Percentiles rank a stretch among this genome's conserved stretches.
Evolutionary conservation across 2,329 filamentous ascomycete genomes (phyloP).

Genomic region (Penicillium sclerotiorum): DNA sequence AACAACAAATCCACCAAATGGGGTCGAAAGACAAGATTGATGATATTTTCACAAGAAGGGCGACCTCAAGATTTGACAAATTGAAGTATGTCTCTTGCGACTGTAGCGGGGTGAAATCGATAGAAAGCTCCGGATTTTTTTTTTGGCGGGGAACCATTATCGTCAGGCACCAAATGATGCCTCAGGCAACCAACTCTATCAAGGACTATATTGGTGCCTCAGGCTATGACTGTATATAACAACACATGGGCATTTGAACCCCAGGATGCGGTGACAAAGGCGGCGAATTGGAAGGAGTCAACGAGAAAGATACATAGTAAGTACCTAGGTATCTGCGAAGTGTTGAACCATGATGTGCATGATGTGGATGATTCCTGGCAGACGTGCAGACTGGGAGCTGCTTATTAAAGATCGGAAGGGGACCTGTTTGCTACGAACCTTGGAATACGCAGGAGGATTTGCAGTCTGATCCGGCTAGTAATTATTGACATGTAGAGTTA

Average conservation of each 20-base stretch:
- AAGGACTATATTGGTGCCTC: background rate
- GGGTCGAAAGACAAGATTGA: too few relatives aligned
- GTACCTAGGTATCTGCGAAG: too few relatives aligned
- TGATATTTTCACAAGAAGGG: too few relatives aligned
- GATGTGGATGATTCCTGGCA: background rate
- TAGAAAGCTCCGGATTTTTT: constrained; percentile 19
- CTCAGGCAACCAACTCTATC: background rate
- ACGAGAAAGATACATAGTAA: too few relatives aligned
- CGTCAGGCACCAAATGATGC: background rate
- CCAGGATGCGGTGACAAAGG: too few relatives aligned
- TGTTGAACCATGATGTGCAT: too few relatives aligned
- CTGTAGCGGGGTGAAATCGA: background rate
- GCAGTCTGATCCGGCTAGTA: background rate
- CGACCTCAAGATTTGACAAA: too few relatives aligned
- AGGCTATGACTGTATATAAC: background rate
- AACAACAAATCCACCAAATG: too few relatives aligned
- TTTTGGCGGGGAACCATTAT: constrained; percentile 15
- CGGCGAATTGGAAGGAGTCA: too few relatives aligned
- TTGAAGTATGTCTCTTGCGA: too few relatives aligned
- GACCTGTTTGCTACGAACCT: background rate
- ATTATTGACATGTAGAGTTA: background rate
- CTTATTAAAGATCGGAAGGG: background rate
- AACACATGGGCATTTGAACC: too few relatives aligned
- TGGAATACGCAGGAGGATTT: background rate
- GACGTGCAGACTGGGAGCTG: background rate